These are phyloP conservation scores for Komagataella pastoris DNA, from an alignment of 805 yeast genomes.

Conservation along the genomic window DNA sequence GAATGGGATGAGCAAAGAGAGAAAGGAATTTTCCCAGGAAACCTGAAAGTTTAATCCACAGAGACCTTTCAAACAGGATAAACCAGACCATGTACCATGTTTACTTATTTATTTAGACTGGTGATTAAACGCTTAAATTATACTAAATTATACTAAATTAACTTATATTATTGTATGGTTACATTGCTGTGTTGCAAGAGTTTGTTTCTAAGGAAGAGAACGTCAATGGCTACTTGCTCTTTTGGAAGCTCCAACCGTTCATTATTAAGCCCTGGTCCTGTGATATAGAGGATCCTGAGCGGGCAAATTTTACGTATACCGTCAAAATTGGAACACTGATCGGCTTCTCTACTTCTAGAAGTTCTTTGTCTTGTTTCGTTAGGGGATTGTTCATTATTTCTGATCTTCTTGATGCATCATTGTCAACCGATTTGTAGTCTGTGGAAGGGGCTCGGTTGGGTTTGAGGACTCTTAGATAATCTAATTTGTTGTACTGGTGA, in stretches of 20 bases:
- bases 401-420: background rate
- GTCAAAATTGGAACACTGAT: background rate
- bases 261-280: background rate
- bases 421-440: background rate
- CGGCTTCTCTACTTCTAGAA: background rate
- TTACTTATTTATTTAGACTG: background rate
- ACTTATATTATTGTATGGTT: background rate
- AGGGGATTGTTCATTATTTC: background rate
- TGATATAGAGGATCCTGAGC: background rate
- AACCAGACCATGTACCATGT: background rate
- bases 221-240: background rate
- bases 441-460: background rate
- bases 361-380: background rate
- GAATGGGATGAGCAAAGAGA: conserved; percentile 80
- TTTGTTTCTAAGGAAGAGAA: too few species aligned
- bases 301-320: background rate
- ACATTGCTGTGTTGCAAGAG: background rate
- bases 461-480: background rate
- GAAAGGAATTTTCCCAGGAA: conserved; percentile 25
- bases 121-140: background rate
- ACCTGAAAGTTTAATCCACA: conserved; percentile 8
- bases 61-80: background rate
- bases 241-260: background rate
- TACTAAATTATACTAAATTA: background rate
- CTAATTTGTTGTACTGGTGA: conserved; percentile 3